Base-by-base conservation (phyloP, 169 alveolate species). In the Cryptosporidium andersoni region DNA sequence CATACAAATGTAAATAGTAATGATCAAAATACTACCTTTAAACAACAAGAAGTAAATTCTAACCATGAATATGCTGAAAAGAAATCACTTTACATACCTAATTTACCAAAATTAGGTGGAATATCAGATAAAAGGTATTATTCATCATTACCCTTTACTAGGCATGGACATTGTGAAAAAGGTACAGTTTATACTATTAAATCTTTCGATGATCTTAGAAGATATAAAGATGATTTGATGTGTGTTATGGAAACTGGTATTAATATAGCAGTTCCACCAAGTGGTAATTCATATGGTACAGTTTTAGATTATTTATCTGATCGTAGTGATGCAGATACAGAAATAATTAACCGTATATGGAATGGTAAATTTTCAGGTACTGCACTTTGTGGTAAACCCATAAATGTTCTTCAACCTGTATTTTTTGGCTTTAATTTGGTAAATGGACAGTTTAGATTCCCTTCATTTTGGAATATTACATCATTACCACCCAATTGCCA, bases 141-240 rank as follows among this genome's bases (percentile, higher is more conserved):
- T 58, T 42, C 43, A 25, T 45, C 36, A 34, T 16, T 74, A 16
- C 85, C 85, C 4, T 74, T 74, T 25, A 48, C 85, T 12, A 74
- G 85, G 60, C 74, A 74, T 39, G 85, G 85, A 45, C 85, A 74
- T 60, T 74, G 85, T 47, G 85, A 74, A 14, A 62, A 74, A 42
- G 85, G 85, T 9, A 74, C 85, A 74, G 55, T 74, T 45, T 74
- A 74, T 47, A 74, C 55, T 60, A 74, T 74, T 2, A 74, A 66
- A 43, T 58, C 74, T 43, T 40, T 53, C 43, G 85, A 74, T 58
- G 85, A 74, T 43, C 45, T 74, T 36, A 34, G 8, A 25, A 66
- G 60, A 58, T 58, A 74, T 74, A 56, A 60, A 43, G 74, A 68
- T 60, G 85, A 74, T 42, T 58, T 74, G 40, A 74, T 74, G 85